These are phyloP conservation scores for Umbelopsis ramanniana DNA, from an alignment of 192 early-diverging fungal species.

Conservation along the genomic window DNA sequence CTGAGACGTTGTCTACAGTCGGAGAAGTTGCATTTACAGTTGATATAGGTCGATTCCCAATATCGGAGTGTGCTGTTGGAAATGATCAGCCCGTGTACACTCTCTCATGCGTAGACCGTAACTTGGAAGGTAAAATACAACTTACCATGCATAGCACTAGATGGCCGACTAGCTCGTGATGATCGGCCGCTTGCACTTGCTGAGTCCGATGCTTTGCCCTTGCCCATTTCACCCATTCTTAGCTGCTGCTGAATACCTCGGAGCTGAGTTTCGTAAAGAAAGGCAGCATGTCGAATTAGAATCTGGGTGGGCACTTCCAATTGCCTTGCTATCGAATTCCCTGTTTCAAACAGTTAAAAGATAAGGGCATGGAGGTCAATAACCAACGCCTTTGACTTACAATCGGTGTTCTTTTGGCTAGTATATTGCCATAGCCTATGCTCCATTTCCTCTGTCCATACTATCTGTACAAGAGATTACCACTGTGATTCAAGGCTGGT, in stretches of 20 bases:
- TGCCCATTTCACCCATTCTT: constrained; percentile 35
- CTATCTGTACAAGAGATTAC: constrained; percentile 38
- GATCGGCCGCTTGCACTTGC: constrained; percentile 1
- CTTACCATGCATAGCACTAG: constrained; percentile 19
- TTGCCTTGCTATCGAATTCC: constrained; percentile 54
- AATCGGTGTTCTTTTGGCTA: constrained; percentile 59
- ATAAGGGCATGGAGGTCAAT: neutral
- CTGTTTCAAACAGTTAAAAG: constrained; percentile 27
- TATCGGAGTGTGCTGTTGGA: neutral
- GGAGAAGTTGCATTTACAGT: neutral
- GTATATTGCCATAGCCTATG: constrained; percentile 59
- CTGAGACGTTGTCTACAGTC: neutral
- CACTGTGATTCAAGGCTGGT: neutral
- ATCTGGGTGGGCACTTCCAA: constrained; percentile 55
- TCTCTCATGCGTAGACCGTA: neutral
- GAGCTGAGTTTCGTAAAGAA: constrained; percentile 60
- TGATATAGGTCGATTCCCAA: neutral
- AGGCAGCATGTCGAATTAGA: constrained; percentile 57
- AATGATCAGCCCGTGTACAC: neutral
- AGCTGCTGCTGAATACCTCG: constrained; percentile 48
- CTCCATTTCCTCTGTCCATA: constrained; percentile 67
- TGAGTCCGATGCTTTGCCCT: neutral
- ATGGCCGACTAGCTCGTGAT: constrained; percentile 6
- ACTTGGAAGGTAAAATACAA: too few species aligned
- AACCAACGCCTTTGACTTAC: constrained; percentile 39